Percentiles rank a stretch among this genome's conserved stretches.
These are phyloP conservation scores for Cucurbitaria berberidis DNA, from an alignment of 2,329 filamentous ascomycete species.

Conservation along the genomic window DNA sequence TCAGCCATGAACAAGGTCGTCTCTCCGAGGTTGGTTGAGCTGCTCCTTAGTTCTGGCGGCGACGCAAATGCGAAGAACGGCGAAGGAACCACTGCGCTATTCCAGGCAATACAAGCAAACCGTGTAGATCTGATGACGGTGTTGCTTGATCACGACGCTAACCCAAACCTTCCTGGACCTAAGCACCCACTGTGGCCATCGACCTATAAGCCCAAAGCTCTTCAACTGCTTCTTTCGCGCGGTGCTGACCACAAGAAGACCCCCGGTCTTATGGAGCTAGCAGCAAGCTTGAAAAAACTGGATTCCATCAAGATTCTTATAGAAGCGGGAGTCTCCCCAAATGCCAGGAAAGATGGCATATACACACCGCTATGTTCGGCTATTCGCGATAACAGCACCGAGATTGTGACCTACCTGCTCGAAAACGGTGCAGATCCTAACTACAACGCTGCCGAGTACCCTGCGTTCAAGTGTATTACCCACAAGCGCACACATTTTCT, in stretches of 20 bases:
- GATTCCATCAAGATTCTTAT: conserved; percentile 66
- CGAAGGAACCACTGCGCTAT: conserved; percentile 68
- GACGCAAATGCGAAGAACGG: conserved; percentile 65
- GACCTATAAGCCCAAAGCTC: conserved; percentile 63
- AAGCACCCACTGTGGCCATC: conserved; percentile 73
- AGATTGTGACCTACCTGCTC: conserved; percentile 67
- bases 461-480: conserved; percentile 71
- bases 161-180: conserved; percentile 71
- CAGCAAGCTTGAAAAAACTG: conserved; percentile 63
- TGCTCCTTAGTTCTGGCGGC: conserved; percentile 65
- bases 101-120: conserved; percentile 64
- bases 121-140: conserved; percentile 63
- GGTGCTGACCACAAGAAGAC: conserved; percentile 67
- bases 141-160: conserved; percentile 65
- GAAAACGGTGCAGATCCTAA: conserved; percentile 60
- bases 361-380: conserved; percentile 72
- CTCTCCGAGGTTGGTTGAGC: conserved; percentile 61
- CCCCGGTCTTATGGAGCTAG: conserved; percentile 69
- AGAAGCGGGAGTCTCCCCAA: conserved; percentile 65
- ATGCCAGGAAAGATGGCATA: conserved; percentile 67
- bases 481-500: conserved; percentile 68
- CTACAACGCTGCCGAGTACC: conserved; percentile 66
- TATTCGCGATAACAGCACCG: conserved; percentile 69
- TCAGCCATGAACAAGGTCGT: conserved; percentile 65
- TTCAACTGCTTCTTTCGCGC: conserved; percentile 64